Evolutionary conservation across 2,329 filamentous ascomycete species (phyloP).

Genomic region (Phialophora macrospora): DNA sequence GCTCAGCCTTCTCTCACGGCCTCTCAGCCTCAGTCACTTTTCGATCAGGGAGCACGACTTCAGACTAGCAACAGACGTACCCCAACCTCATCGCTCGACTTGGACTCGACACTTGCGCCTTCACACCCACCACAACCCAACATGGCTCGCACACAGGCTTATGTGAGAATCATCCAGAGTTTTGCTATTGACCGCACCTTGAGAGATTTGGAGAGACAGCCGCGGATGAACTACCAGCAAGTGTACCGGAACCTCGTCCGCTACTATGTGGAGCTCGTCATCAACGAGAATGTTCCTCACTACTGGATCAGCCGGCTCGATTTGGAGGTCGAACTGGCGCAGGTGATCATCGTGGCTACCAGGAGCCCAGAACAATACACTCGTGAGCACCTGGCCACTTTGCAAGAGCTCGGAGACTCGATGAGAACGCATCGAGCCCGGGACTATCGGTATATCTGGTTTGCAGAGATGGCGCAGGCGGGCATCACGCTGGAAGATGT

Average conservation of each 20-base stretch:
- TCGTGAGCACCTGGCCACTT: neutral
- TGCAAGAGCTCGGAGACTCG: slow-evolving; percentile 7
- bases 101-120: neutral
- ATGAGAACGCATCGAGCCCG: neutral
- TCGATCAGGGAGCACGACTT: too few relatives aligned
- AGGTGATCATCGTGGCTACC: slow-evolving; percentile 4
- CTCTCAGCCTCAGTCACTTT: too few relatives aligned
- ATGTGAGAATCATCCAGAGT: neutral
- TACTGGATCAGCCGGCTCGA: slow-evolving; percentile 4
- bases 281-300: neutral
- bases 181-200: neutral
- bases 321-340: slow-evolving; percentile 2
- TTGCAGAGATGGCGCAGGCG: neutral
- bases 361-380: slow-evolving; percentile 2
- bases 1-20: too few relatives aligned
- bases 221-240: neutral
- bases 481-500: neutral
- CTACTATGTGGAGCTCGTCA: neutral
- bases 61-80: too few relatives aligned
- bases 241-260: neutral
- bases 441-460: neutral
- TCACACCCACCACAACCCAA: neutral
- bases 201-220: neutral
- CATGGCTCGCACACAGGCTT: neutral
- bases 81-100: neutral